A percentile compares a stretch with the other conserved stretches of the same genome.
Conservation (phyloP, 2,329 filamentous ascomycete species). For the Scytalidium sp. region DNA sequence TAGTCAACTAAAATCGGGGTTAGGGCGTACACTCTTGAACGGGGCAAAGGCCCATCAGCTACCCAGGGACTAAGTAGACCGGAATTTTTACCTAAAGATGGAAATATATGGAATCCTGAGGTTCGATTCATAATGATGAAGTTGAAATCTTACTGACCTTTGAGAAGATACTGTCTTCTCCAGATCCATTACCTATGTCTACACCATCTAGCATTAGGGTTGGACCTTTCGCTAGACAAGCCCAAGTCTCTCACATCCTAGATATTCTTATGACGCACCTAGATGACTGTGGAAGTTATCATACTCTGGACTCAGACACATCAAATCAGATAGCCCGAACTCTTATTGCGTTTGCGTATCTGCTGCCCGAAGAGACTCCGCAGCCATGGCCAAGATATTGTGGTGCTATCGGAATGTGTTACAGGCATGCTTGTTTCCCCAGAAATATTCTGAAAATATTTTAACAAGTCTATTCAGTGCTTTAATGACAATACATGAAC, state of each 20-base stretch:
- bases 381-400: slow-evolving; percentile 17
- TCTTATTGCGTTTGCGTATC: slow-evolving; percentile 11
- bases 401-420: slow-evolving; percentile 18
- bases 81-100: slow-evolving; percentile 11
- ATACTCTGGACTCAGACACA: slow-evolving; percentile 8
- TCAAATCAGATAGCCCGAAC: slow-evolving; percentile 15
- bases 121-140: neutral
- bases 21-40: slow-evolving; percentile 8
- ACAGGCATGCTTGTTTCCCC: slow-evolving; percentile 5
- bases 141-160: neutral
- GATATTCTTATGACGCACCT: slow-evolving; percentile 11
- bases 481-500: slow-evolving; percentile 13
- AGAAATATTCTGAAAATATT: neutral
- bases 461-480: slow-evolving; percentile 3
- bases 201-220: slow-evolving; percentile 13
- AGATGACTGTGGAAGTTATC: neutral
- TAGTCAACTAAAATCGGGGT: neutral
- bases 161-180: slow-evolving; percentile 8
- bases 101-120: slow-evolving; percentile 6
- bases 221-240: slow-evolving; percentile 15
- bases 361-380: slow-evolving; percentile 17
- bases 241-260: slow-evolving; percentile 15
- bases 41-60: slow-evolving; percentile 9
- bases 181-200: slow-evolving; percentile 11
- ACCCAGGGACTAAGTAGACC: slow-evolving; percentile 11